phyloP scores from a whole-genome alignment of 2,329 filamentous ascomycete species.

The Trichoderma atrobrunneum region DNA sequence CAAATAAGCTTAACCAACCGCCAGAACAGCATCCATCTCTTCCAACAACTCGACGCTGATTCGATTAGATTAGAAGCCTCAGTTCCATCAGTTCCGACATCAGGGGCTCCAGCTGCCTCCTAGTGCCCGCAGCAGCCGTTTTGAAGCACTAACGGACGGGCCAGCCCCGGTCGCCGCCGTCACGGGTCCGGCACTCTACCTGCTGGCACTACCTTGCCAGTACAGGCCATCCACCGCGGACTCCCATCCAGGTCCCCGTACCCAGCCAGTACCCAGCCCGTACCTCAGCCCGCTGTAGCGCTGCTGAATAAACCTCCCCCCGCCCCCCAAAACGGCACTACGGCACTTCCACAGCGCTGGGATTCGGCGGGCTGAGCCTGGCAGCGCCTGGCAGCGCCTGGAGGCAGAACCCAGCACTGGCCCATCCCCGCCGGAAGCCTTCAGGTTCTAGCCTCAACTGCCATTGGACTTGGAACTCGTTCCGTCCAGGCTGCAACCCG shows the following conservation, averaged over 20 bases:
- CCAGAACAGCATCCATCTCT: background rate
- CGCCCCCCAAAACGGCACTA: slow-evolving; percentile 6
- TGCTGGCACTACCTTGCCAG: background rate
- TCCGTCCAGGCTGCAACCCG: background rate
- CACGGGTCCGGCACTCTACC: background rate
- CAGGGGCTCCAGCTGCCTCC: slow-evolving; percentile 3
- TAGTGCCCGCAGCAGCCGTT: slow-evolving; percentile 6
- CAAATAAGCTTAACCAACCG: background rate
- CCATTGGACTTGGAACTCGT: background rate
- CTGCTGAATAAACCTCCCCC: background rate
- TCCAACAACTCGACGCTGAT: background rate
- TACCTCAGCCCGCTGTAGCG: background rate
- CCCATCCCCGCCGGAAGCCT: background rate
- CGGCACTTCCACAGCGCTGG: slow-evolving; percentile 7
- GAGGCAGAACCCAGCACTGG: background rate
- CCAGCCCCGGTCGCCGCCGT: background rate
- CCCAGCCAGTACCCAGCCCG: background rate
- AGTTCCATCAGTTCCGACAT: background rate
- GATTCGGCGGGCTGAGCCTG: background rate
- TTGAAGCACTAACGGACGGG: background rate
- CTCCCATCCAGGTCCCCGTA: background rate
- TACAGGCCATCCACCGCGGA: background rate
- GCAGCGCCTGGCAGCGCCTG: background rate
- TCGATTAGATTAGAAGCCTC: background rate
- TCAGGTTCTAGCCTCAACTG: background rate